Conservation (phyloP, 78 protist species). For the Emiliania huxleyi region DNA sequence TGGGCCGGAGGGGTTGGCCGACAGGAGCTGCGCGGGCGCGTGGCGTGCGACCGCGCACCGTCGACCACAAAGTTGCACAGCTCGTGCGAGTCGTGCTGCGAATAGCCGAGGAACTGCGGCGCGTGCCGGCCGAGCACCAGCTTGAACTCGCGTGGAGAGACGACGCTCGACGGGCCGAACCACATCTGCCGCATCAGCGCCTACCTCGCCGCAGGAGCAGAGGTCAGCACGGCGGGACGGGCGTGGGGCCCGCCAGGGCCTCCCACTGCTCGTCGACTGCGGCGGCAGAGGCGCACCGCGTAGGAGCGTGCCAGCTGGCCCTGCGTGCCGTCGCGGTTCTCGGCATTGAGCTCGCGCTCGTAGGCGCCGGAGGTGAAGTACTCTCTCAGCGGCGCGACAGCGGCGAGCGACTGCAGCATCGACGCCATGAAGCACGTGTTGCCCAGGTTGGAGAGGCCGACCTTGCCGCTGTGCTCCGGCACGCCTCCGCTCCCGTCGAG, state of each 20-base stretch:
- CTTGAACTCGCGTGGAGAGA: constrained; percentile 62
- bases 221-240: no score
- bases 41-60: neutral
- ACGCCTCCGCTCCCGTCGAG: no score
- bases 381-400: constrained; percentile 37
- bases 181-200: no score
- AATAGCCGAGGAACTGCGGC: constrained; percentile 35
- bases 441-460: constrained; percentile 58
- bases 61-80: constrained; percentile 29
- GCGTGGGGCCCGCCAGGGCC: no score
- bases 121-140: neutral
- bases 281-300: no score
- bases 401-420: constrained; percentile 72
- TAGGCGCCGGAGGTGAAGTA: constrained; percentile 54
- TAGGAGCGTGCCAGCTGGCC: no score
- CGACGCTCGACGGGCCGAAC: no score
- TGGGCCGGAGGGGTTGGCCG: no score
- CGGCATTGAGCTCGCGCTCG: constrained; percentile 52
- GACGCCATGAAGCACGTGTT: constrained; percentile 89
- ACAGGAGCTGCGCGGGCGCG: neutral
- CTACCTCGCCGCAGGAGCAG: no score
- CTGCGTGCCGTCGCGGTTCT: no score
- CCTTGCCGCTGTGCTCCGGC: neutral
- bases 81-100: constrained; percentile 58
- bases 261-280: no score